Percentiles rank a stretch among this genome's conserved stretches.
phyloP scores from a whole-genome alignment of 2,329 filamentous ascomycete genomes.

The Celoporthe dispersa region DNA sequence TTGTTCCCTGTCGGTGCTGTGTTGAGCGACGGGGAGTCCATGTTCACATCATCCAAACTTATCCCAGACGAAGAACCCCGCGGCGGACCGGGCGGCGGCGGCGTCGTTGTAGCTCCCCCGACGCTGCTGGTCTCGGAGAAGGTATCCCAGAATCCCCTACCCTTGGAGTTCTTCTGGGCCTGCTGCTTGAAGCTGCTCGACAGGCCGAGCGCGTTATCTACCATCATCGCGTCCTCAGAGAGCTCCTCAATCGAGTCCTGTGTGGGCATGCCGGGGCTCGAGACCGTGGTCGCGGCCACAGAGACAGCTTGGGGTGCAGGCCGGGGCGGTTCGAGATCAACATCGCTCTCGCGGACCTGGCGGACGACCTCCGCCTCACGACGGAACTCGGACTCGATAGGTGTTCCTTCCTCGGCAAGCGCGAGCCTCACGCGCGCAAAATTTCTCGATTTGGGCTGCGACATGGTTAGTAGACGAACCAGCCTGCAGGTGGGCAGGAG shows the following conservation, averaged over 20 bases:
- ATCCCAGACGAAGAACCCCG: conserved; percentile 63
- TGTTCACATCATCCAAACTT: conserved; percentile 70
- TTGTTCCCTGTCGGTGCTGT: conserved; percentile 31
- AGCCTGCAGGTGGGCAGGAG: background rate
- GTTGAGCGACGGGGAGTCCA: conserved; percentile 66
- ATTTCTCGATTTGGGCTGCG: conserved; percentile 89
- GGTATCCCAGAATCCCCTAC: conserved; percentile 76
- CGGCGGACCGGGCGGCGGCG: conserved; percentile 68
- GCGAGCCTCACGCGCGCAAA: conserved; percentile 93
- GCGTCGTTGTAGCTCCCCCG: conserved; percentile 51
- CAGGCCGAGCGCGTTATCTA: conserved; percentile 47
- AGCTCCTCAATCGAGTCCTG: conserved; percentile 71
- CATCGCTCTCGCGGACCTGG: conserved; percentile 83
- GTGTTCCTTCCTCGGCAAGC: conserved; percentile 83
- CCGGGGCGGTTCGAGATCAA: conserved; percentile 58
- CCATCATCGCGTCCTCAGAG: conserved; percentile 70
- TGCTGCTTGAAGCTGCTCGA: conserved; percentile 78
- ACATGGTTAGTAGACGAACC: conserved; percentile 36
- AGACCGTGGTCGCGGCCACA: conserved; percentile 61
- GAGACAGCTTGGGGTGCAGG: conserved; percentile 45
- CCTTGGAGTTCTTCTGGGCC: conserved; percentile 71
- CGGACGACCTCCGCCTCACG: conserved; percentile 95
- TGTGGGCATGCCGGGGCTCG: conserved; percentile 70
- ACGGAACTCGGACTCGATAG: conserved; percentile 84
- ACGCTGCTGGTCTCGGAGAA: conserved; percentile 69